Evolutionary conservation across 78 protist genomes (phyloP).

Genomic region (Dictyostelium brefeldianum): DNA sequence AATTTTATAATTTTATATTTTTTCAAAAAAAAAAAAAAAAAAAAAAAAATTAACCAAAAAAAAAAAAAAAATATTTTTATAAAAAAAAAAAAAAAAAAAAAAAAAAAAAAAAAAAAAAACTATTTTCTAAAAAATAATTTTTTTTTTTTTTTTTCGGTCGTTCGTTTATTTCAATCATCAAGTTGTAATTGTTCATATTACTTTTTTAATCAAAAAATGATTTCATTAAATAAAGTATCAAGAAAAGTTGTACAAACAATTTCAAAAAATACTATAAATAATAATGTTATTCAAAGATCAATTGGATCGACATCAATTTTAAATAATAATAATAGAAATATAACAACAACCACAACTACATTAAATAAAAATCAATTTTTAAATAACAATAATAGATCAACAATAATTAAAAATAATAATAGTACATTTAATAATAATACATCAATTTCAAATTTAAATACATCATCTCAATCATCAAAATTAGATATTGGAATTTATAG

Average conservation of each 20-base stretch:
- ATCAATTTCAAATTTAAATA: neutral
- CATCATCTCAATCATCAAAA: neutral
- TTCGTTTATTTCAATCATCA: no score
- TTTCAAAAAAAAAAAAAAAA: no score
- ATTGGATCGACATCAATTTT: neutral
- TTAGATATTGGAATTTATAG: conserved; percentile 11
- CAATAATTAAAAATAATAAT: neutral
- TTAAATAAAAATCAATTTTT: neutral
- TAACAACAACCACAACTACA: neutral
- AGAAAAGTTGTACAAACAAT: neutral
- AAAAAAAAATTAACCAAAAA: no score
- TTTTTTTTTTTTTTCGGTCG: no score
- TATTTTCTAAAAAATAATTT: no score
- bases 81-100: no score
- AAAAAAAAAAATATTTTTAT: no score
- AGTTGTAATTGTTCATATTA: no score
- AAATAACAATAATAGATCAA: neutral
- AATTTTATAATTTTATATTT: no score
- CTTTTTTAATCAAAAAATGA: neutral
- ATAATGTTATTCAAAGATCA: neutral
- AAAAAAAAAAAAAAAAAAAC: no score
- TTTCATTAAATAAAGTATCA: conserved; percentile 14
- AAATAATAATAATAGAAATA: neutral
- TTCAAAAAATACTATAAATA: neutral
- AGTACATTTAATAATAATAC: neutral